Percentiles rank a stretch among this genome's conserved stretches.
Conservation (phyloP, 179 eudicot genomes). For the Sideroxylon spinosum region DNA sequence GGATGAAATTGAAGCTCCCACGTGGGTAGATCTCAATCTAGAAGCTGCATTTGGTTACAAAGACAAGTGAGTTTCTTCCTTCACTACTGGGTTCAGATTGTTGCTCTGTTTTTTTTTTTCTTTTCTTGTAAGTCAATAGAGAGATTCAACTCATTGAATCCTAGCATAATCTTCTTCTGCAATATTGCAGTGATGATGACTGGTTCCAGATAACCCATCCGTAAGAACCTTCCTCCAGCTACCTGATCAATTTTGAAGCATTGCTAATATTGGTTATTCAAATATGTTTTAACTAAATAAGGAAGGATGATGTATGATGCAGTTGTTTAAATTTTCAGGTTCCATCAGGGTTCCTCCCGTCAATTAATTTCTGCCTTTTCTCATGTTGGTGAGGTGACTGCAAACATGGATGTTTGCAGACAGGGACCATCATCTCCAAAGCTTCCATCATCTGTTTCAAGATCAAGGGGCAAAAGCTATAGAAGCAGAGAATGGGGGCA, state of each 20-base stretch:
- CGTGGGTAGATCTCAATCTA: conserved; percentile 56
- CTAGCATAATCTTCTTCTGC: conserved; percentile 8
- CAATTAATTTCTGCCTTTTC: conserved; percentile 41
- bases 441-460: conserved; percentile 53
- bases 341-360: conserved; percentile 50
- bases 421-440: conserved; percentile 41
- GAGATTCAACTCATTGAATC: conserved; percentile 1
- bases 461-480: conserved; percentile 51
- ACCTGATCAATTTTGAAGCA: background rate
- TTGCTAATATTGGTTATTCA: background rate
- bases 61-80: conserved; percentile 38
- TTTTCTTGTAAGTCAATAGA: background rate
- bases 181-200: conserved; percentile 48
- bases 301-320: background rate
- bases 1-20: conserved; percentile 74
- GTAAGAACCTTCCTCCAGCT: conserved; percentile 31
- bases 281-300: too few relatives aligned
- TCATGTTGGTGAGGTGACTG: conserved; percentile 31
- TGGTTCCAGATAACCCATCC: conserved; percentile 55
- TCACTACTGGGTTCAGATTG: conserved; percentile 5
- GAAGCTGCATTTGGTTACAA: conserved; percentile 30
- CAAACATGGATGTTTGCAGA: conserved; percentile 20
- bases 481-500: conserved; percentile 31
- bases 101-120: background rate
- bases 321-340: conserved; percentile 30